Evolutionary conservation across 1,139 yeast genomes (phyloP), one percentile per base, ranked within the genome.

Genomic region (Saccharomyces pastorianus): DNA sequence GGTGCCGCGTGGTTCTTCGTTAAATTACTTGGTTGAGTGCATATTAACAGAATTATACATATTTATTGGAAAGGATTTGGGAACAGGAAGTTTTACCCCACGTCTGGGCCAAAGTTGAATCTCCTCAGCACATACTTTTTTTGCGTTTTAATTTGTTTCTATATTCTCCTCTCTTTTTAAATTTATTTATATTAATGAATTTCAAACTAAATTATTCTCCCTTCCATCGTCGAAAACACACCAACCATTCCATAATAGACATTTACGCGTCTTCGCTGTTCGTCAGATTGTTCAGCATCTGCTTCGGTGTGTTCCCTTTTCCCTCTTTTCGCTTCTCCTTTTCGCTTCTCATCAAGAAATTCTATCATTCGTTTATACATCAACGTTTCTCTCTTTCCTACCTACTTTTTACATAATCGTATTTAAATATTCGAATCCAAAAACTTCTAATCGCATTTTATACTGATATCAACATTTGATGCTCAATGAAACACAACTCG

Each of bases 1-100:
- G 96, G 96, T 6, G 88, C 96, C 26, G 98, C 99, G 20, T 93
- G 96, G 96, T 83, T 83, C 49, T 80, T 91, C 68, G 98, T 93
- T 48, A 85, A 84, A 67, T 73, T 85, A 59, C 84, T 90, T 59
- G 96, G 61, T 42, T 61, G 53, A 56, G 17, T 50, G 34, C 25
- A 31, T 6, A 20, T 17, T 48, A 48, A 14, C 5, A 13, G 7
- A 9, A 29, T 7, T 48, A 48, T 28, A 27, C 49, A 47, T 47
- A 38, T 17, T 38, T 20, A 38, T 17, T 17, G 44, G 9, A 8
- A 38, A 17, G 44, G 11, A 17, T 20, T 20, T 13, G 23, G 44
- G 17, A 26, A 4, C 6, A 9, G 13, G 44, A 4, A 17, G 44
- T 8, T 38, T 38, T 38, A 2, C 6, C 20, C 1, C 13, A 9